Conservation (phyloP, 352 stramenopile genomes). For the Globisporangium spiculum region DNA sequence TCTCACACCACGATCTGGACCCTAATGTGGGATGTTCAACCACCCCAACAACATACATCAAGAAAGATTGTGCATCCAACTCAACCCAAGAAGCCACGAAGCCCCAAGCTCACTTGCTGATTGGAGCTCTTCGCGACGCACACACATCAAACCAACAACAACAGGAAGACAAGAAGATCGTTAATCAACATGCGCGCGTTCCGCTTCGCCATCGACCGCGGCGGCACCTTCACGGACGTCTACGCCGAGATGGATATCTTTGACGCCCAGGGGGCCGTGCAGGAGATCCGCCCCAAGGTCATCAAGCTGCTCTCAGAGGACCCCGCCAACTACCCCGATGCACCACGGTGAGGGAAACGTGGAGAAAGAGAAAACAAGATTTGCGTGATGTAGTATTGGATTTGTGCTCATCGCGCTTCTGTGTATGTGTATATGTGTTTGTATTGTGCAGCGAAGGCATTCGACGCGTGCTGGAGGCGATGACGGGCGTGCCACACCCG, state of each 20-base stretch:
- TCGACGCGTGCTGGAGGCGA: conserved; percentile 92
- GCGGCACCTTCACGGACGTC: conserved; percentile 98
- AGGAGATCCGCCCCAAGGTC: conserved; percentile 70
- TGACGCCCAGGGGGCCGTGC: conserved; percentile 43
- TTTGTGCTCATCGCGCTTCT: background rate
- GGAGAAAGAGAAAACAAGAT: background rate
- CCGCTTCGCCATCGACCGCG: conserved; percentile 96
- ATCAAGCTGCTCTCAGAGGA: conserved; percentile 98
- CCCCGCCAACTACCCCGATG: conserved; percentile 96
- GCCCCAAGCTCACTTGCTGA: background rate
- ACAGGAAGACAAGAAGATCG: background rate
- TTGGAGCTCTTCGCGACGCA: background rate
- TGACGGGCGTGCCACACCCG: conserved; percentile 87
- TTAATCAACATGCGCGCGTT: conserved; percentile 54
- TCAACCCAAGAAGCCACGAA: background rate
- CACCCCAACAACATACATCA: background rate
- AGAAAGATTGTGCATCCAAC: background rate
- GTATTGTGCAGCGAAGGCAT: conserved; percentile 79
- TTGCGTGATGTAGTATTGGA: background rate
- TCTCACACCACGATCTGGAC: background rate
- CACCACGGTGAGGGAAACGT: conserved; percentile 71
- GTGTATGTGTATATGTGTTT: background rate
- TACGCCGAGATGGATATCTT: conserved; percentile 91
- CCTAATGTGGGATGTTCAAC: background rate
- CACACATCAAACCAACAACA: background rate